phyloP scores from a whole-genome alignment of 768 basidiomycete species.

The Leccinellum rugosiceps region DNA sequence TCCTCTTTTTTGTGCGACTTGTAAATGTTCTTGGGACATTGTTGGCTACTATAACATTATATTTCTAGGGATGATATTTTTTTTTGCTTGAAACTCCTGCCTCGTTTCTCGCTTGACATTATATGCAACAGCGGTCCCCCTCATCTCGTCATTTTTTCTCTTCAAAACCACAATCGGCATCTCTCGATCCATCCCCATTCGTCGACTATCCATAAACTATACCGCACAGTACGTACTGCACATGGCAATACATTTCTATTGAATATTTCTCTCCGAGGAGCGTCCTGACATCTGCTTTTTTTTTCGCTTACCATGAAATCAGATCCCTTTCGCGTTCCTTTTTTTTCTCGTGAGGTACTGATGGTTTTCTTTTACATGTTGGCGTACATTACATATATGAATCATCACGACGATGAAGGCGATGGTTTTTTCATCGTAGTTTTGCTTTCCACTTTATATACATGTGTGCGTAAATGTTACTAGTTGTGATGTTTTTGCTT shows the following conservation, averaged over 20 bases:
- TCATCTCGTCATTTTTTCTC: not conserved
- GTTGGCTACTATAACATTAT: constrained; percentile 34
- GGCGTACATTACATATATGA: not conserved
- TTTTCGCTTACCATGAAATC: not conserved
- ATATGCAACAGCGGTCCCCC: not conserved
- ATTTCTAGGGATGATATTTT: constrained; percentile 31
- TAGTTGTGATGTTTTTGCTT: not conserved
- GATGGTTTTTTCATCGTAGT: not conserved
- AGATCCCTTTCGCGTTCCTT: not conserved
- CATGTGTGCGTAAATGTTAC: constrained; percentile 16
- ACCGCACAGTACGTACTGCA: constrained; percentile 27
- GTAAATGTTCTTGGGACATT: constrained; percentile 36
- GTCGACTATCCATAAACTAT: constrained; percentile 16
- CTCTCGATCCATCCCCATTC: constrained; percentile 5
- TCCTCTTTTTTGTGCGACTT: constrained; percentile 15
- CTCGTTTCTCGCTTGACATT: constrained; percentile 5
- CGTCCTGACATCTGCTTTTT: not conserved
- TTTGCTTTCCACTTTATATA: not conserved
- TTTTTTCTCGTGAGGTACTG: not conserved
- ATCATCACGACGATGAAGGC: not conserved
- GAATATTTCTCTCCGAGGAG: constrained; percentile 13
- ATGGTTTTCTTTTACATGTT: too few species aligned
- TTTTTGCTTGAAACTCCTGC: constrained; percentile 22
- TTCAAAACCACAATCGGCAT: constrained; percentile 17
- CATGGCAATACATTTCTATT: constrained; percentile 30